Base-by-base conservation (phyloP, 768 basidiomycete genomes). In the Rubroboletus pulcherrimus region DNA sequence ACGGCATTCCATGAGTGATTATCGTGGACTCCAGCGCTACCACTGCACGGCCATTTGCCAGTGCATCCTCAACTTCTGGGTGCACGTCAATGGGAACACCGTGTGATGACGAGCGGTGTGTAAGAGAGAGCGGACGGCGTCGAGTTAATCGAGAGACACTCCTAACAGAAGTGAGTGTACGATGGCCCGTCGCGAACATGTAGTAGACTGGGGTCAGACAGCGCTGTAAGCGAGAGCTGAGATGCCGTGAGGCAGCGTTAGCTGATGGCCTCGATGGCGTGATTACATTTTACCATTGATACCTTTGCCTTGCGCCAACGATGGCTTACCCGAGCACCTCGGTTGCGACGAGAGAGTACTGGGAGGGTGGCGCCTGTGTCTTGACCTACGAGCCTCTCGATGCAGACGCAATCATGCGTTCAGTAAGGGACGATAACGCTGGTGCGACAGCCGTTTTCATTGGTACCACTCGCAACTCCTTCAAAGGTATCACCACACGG, bases 1-100 rank as follows among this genome's bases (percentile, higher is more conserved):
- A 84, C 0, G 93, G 91, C 74, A 96, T 84, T 19, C 93, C 96
- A 76, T 98, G 93, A 1, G 94, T 94, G 56, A 97, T 85, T 51
- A 98, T 82, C 1, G 96, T 87, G 2, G 89, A 91, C 70, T 98
- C 96, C 11, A 98, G 82, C 12, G 95, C 94, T 11, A 98, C 93
- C 43, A 98, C 77, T 19, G 93, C 85, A 57, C 74, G 76, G 10
- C 78, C 74, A 40, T 77, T 73, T 5, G 78, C 75, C 21, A 96
- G 77, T 4, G 95, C 94, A 53, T 94, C 81, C 59, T 87, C 75
- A 33, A 98, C 86, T 69, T 98, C 94, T 9, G 89, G 87, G 51
- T 87, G 86, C 33, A 93, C 67, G 69, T 93, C 90, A 11, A 93
- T 51, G n/a, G 72, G 73, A 45, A 59, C 51, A 17, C 59, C 61